Percentiles rank a stretch among this genome's conserved stretches.
phyloP scores from a whole-genome alignment of 1,284 basidiomycete species.

The Papiliotrema fonsecae region DNA sequence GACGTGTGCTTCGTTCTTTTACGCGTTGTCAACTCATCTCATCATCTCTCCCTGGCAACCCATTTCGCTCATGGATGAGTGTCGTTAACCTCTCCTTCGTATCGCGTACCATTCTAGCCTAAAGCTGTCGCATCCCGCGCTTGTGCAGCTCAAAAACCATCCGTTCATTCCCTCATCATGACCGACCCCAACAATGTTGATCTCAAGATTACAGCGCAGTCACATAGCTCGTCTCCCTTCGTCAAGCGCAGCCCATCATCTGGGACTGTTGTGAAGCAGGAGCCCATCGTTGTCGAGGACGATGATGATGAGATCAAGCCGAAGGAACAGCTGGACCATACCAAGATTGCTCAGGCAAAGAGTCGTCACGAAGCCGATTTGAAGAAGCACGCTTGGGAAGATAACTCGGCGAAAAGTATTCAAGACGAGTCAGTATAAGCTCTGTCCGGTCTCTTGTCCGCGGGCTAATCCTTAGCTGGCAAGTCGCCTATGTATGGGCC shows the following conservation, averaged over 20 bases:
- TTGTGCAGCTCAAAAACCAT: too few relatives aligned
- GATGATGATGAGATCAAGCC: constrained; percentile 2
- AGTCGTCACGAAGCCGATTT: constrained; percentile 28
- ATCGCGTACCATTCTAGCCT: not conserved
- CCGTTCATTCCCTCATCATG: not conserved
- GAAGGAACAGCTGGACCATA: constrained; percentile 3
- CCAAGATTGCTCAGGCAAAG: constrained; percentile 18
- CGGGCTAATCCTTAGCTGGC: constrained; percentile 31
- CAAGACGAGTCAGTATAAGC: constrained; percentile 37
- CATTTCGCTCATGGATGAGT: too few relatives aligned
- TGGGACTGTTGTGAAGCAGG: too few relatives aligned
- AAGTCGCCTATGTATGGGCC: constrained; percentile 43
- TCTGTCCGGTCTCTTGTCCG: not conserved
- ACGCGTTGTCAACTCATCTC: too few relatives aligned
- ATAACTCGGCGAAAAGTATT: constrained; percentile 15
- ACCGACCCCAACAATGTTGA: not conserved
- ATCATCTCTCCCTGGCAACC: too few relatives aligned
- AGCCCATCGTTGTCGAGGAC: not conserved
- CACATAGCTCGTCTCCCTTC: not conserved
- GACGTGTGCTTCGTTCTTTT: too few relatives aligned
- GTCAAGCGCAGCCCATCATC: too few relatives aligned
- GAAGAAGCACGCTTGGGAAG: constrained; percentile 22
- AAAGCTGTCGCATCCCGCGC: not conserved
- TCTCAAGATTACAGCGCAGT: too few relatives aligned
- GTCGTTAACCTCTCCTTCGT: too few relatives aligned